Evolutionary conservation across 2,329 filamentous ascomycete species (phyloP).

Genomic region (Alternaria gansuensis): DNA sequence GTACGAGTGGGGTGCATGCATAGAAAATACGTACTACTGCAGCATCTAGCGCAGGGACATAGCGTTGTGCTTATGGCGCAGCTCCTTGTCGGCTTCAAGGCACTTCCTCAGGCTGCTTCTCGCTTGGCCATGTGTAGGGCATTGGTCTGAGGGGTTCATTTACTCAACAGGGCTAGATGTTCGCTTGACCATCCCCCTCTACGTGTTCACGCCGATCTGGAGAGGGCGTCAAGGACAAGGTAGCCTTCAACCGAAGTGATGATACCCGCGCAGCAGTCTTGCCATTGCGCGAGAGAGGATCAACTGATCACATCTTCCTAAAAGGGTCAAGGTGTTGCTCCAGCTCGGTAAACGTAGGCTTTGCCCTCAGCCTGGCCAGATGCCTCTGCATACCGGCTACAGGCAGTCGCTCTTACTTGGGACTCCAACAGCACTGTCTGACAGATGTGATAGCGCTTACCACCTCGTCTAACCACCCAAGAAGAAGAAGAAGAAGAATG

Average conservation of each 20-base stretch:
- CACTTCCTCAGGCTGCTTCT: slow-evolving; percentile 37
- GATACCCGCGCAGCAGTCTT: slow-evolving; percentile 1
- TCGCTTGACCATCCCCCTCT: slow-evolving; percentile 12
- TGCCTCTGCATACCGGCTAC: background rate
- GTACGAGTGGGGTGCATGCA: slow-evolving; percentile 9
- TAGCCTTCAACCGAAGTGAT: slow-evolving; percentile 19
- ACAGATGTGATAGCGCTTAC: background rate
- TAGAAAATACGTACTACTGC: slow-evolving; percentile 8
- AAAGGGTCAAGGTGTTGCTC: slow-evolving; percentile 15
- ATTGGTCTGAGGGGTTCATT: slow-evolving; percentile 12
- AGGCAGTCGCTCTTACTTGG: slow-evolving; percentile 9
- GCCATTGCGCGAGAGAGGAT: background rate
- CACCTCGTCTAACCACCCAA: too few species aligned
- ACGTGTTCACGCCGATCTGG: slow-evolving; percentile 11
- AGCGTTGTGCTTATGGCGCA: slow-evolving; percentile 30
- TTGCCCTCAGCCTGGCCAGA: slow-evolving; percentile 11
- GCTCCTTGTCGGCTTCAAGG: slow-evolving; percentile 27
- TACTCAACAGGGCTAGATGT: slow-evolving; percentile 12
- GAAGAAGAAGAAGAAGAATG: background rate
- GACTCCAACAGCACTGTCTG: background rate
- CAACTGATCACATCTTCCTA: background rate
- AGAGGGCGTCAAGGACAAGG: slow-evolving; percentile 13
- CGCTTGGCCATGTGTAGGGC: slow-evolving; percentile 29
- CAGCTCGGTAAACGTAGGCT: slow-evolving; percentile 24
- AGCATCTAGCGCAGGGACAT: slow-evolving; percentile 25